Percentiles rank a stretch among this genome's conserved stretches.
These are phyloP conservation scores for Colletotrichum theobromicola DNA, from an alignment of 2,329 filamentous ascomycete species.

Conservation along the genomic window DNA sequence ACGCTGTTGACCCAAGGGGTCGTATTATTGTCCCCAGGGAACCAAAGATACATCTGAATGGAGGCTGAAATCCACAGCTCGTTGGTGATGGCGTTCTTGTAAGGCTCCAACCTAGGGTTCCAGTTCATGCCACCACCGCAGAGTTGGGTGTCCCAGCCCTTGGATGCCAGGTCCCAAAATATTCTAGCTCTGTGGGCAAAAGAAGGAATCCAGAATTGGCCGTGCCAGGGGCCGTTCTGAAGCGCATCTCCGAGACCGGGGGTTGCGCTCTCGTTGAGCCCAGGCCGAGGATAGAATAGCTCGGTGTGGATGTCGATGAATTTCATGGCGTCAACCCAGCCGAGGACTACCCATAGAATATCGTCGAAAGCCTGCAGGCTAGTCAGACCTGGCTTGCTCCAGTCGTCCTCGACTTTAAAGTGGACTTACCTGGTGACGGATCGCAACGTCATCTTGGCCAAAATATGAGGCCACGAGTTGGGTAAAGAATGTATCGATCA, in stretches of 20 bases:
- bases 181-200: constrained; percentile 84
- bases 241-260: constrained; percentile 35
- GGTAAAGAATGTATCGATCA: constrained; percentile 83
- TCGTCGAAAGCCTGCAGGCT: constrained; percentile 80
- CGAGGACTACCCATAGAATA: constrained; percentile 93
- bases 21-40: constrained; percentile 78
- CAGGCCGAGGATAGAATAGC: constrained; percentile 57
- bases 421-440: constrained; percentile 61
- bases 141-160: constrained; percentile 81
- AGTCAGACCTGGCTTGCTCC: neutral
- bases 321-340: constrained; percentile 83
- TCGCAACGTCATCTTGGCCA: constrained; percentile 78
- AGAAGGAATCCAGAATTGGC: constrained; percentile 72
- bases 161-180: constrained; percentile 82
- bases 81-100: constrained; percentile 97
- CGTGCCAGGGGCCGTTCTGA: constrained; percentile 70
- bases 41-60: constrained; percentile 87
- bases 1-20: constrained; percentile 63
- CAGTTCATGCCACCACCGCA: constrained; percentile 91
- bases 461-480: constrained; percentile 83
- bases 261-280: constrained; percentile 25
- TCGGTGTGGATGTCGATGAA: constrained; percentile 75
- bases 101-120: constrained; percentile 80
- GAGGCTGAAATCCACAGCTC: constrained; percentile 87
- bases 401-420: neutral